Evolutionary conservation across 495 filamentous ascomycete genomes (phyloP).

Genomic region (Lasiosphaeris hirsuta): DNA sequence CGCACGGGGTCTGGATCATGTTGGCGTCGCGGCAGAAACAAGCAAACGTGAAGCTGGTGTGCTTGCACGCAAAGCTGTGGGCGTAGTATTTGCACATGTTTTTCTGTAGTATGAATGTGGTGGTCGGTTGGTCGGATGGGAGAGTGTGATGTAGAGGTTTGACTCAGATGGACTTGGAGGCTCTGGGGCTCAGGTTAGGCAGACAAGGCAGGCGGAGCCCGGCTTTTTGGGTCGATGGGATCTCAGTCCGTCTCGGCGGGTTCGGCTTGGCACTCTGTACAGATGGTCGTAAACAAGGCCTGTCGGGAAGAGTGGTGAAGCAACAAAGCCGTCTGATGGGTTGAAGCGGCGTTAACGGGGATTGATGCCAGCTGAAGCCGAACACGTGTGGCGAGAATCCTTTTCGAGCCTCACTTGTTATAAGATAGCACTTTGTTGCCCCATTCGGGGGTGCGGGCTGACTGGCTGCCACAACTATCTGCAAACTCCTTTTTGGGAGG

Average conservation of each 20-base stretch:
- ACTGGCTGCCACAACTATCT: neutral
- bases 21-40: slow-evolving; percentile 26
- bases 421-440: slow-evolving; percentile 9
- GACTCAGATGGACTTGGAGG: no score
- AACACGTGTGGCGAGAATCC: slow-evolving; percentile 5
- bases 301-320: no score
- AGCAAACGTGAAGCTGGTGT: slow-evolving; percentile 27
- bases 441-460: slow-evolving; percentile 5
- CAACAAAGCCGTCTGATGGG: no score
- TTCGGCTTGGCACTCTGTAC: no score
- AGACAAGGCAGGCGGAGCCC: no score
- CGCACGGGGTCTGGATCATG: slow-evolving; percentile 29
- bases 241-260: no score
- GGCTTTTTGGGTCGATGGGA: no score
- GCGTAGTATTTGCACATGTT: slow-evolving; percentile 37
- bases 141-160: neutral
- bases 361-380: neutral
- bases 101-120: neutral
- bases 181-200: no score
- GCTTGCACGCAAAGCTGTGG: slow-evolving; percentile 28
- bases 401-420: neutral
- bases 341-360: neutral
- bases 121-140: neutral
- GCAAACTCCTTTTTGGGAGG: neutral
- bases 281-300: no score